Conservation (phyloP, 2,329 filamentous ascomycete genomes). For the Basipetospora sp. region DNA sequence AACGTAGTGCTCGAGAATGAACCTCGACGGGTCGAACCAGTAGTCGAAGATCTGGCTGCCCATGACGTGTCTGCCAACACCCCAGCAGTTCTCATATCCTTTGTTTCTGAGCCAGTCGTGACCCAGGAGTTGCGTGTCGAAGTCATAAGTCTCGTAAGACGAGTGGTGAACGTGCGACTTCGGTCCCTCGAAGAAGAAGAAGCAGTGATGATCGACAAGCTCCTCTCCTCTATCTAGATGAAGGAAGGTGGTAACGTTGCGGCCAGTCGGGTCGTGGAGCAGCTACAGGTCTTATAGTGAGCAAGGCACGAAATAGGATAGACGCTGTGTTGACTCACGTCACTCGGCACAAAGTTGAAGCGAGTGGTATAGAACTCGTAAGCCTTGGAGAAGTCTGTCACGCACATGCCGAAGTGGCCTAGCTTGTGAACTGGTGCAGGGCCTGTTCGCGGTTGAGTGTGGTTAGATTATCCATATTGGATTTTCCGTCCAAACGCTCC, state of each 20-base stretch:
- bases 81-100: slow-evolving; percentile 53
- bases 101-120: slow-evolving; percentile 53
- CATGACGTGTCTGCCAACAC: slow-evolving; percentile 54
- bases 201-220: slow-evolving; percentile 35
- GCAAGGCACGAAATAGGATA: too few species aligned
- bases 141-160: slow-evolving; percentile 56
- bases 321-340: slow-evolving; percentile 18
- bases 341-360: slow-evolving; percentile 38
- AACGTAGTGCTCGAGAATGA: slow-evolving; percentile 56
- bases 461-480: too few species aligned
- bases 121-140: slow-evolving; percentile 54
- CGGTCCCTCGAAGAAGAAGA: slow-evolving; percentile 34
- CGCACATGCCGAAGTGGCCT: slow-evolving; percentile 39
- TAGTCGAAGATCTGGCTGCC: slow-evolving; percentile 51
- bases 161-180: slow-evolving; percentile 49
- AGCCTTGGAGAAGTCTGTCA: slow-evolving; percentile 33
- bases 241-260: slow-evolving; percentile 31
- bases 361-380: slow-evolving; percentile 34
- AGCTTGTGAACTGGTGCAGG: slow-evolving; percentile 37
- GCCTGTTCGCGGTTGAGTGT: too few species aligned
- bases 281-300: slow-evolving; percentile 5
- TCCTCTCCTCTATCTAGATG: slow-evolving; percentile 28
- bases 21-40: slow-evolving; percentile 39
- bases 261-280: slow-evolving; percentile 11
- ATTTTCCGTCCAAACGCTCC: too few species aligned